These are phyloP conservation scores for Eimeria falciformis DNA, from an alignment of 169 alveolate genomes.

Conservation along the genomic window DNA sequence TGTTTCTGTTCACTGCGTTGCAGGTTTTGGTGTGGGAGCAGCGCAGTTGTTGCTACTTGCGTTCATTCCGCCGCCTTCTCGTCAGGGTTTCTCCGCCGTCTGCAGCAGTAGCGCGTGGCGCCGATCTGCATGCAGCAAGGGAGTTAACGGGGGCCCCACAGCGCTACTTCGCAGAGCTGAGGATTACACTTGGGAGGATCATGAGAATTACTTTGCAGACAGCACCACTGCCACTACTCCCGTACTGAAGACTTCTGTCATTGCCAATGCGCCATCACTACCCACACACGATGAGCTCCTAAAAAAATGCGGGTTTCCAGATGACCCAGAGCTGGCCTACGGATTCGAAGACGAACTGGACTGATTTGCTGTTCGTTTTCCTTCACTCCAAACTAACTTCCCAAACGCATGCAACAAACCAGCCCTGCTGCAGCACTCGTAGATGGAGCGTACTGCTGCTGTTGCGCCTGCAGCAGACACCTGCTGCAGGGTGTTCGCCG, in stretches of 20 bases:
- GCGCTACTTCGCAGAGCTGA: neutral
- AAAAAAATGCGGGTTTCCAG: neutral
- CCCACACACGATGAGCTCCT: slow-evolving; percentile 52
- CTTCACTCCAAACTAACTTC: too few relatives aligned
- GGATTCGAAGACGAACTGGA: too few relatives aligned
- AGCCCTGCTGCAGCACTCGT: neutral
- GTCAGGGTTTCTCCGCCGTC: slow-evolving; percentile 23
- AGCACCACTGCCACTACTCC: slow-evolving; percentile 20
- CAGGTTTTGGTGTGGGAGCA: slow-evolving; percentile 31
- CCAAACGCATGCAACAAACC: too few relatives aligned
- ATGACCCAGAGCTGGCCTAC: too few relatives aligned
- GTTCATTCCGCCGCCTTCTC: slow-evolving; percentile 33
- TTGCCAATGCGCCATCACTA: neutral
- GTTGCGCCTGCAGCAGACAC: neutral
- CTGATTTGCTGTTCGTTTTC: too few relatives aligned
- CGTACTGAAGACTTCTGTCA: neutral
- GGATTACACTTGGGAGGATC: neutral
- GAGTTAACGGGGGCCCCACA: neutral
- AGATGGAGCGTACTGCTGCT: too few relatives aligned
- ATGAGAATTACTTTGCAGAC: neutral
- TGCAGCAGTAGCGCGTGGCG: slow-evolving; percentile 25
- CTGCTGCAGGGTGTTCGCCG: neutral
- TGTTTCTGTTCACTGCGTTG: neutral
- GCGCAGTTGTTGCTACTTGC: slow-evolving; percentile 47
- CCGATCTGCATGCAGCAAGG: too few relatives aligned